Conservation (phyloP, 441 rosid species). For the Kokia cookei region DNA sequence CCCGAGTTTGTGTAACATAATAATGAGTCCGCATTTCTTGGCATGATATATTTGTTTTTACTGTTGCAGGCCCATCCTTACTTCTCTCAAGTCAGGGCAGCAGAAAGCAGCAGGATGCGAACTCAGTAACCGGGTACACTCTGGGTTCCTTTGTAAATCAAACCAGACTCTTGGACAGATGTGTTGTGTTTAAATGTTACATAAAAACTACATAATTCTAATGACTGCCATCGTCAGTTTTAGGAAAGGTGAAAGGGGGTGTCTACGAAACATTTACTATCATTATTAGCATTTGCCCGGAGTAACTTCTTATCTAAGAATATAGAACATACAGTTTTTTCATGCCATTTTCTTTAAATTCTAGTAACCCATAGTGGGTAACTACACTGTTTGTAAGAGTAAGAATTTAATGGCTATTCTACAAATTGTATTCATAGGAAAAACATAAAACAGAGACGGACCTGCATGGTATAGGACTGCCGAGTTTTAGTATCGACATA, state of each 20-base stretch:
- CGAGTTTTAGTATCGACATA: no score
- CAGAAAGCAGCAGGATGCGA: constrained; percentile 85
- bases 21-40: background rate
- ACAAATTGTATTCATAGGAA: background rate
- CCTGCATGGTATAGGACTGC: background rate
- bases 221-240: background rate
- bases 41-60: background rate
- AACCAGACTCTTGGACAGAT: background rate
- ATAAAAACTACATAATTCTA: background rate
- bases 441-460: background rate
- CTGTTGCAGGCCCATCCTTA: constrained; percentile 65
- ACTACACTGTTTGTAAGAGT: no score
- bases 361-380: background rate
- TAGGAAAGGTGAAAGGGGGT: constrained; percentile 1
- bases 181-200: constrained; percentile 1
- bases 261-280: constrained; percentile 8
- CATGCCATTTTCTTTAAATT: background rate
- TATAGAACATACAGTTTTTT: background rate
- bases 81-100: constrained; percentile 88
- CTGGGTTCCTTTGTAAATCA: background rate
- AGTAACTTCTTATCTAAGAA: background rate
- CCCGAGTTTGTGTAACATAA: background rate
- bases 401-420: background rate
- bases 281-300: background rate
- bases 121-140: constrained; percentile 27